phyloP scores from a whole-genome alignment of 345 rosid genomes.

The Gynandropsis gynandra region DNA sequence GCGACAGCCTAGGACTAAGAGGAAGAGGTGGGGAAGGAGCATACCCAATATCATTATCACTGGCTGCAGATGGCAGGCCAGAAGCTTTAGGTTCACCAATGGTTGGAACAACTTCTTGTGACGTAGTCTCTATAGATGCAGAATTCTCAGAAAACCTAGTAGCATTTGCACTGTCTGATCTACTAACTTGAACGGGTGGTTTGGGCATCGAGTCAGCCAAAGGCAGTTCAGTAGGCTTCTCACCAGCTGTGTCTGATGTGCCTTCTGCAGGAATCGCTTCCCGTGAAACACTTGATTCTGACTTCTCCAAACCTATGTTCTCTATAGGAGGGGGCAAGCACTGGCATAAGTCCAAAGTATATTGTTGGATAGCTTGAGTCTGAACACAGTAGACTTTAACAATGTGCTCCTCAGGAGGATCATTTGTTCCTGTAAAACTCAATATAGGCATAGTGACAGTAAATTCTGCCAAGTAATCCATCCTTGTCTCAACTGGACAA shows the following conservation, averaged over 20 bases:
- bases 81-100: conserved; percentile 36
- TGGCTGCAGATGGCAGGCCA: conserved; percentile 33
- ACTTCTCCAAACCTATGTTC: conserved; percentile 45
- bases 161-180: conserved; percentile 26
- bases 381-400: conserved; percentile 86
- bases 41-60: conserved; percentile 40
- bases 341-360: conserved; percentile 67
- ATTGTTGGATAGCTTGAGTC: conserved; percentile 91
- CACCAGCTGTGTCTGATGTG: conserved; percentile 33
- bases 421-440: conserved; percentile 75
- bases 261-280: conserved; percentile 39
- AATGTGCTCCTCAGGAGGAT: conserved; percentile 46
- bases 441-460: conserved; percentile 88
- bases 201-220: conserved; percentile 34
- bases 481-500: conserved; percentile 54
- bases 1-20: conserved; percentile 49
- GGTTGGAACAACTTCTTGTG: conserved; percentile 25
- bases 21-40: conserved; percentile 47
- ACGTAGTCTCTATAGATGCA: conserved; percentile 30
- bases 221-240: conserved; percentile 32
- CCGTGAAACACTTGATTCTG: conserved; percentile 36
- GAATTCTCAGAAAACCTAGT: conserved; percentile 29
- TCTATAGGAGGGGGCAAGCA: conserved; percentile 70
- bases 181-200: conserved; percentile 26
- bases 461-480: conserved; percentile 84